phyloP scores from a whole-genome alignment of 192 early-diverging fungal genomes.

The Mortierella alpina region DNA sequence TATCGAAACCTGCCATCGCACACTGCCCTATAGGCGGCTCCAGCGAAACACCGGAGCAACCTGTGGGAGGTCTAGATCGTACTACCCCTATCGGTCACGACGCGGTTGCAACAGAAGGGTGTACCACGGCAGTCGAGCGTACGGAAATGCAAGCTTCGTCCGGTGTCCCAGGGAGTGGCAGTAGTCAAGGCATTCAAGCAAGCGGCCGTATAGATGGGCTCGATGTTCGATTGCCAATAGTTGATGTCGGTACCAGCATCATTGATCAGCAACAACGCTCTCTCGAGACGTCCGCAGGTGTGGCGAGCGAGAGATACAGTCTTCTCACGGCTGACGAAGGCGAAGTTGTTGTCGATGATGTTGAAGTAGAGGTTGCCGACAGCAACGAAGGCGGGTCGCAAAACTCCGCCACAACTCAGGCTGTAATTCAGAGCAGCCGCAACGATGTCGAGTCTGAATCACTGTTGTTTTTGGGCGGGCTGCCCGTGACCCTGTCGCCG shows the following conservation, averaged over 20 bases:
- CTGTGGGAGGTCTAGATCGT: conserved; percentile 30
- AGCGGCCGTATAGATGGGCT: conserved; percentile 20
- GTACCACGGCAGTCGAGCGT: conserved; percentile 15
- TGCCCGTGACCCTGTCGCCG: conserved; percentile 37
- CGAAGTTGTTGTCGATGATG: conserved; percentile 14
- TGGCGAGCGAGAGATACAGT: not conserved
- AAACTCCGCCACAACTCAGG: conserved; percentile 34
- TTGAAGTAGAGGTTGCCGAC: conserved; percentile 6
- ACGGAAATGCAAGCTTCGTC: not conserved
- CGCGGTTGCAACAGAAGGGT: conserved; percentile 26
- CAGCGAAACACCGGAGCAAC: not conserved
- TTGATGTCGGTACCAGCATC: conserved; percentile 4
- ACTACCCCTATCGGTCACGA: conserved; percentile 39
- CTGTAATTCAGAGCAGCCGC: conserved; percentile 54
- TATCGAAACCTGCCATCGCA: conserved; percentile 8
- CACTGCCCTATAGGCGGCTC: conserved; percentile 15
- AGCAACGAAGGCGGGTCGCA: conserved; percentile 17
- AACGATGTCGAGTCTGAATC: conserved; percentile 49
- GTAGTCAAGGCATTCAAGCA: not conserved
- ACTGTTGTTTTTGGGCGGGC: conserved; percentile 43
- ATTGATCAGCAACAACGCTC: conserved; percentile 5
- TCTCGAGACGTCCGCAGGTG: too few species aligned
- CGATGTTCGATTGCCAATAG: conserved; percentile 7
- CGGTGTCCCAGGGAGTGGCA: not conserved
- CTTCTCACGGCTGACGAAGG: conserved; percentile 14